Base-by-base conservation (phyloP, 1,284 basidiomycete species). In the Cutaneotrichosporon spelunceum region DNA sequence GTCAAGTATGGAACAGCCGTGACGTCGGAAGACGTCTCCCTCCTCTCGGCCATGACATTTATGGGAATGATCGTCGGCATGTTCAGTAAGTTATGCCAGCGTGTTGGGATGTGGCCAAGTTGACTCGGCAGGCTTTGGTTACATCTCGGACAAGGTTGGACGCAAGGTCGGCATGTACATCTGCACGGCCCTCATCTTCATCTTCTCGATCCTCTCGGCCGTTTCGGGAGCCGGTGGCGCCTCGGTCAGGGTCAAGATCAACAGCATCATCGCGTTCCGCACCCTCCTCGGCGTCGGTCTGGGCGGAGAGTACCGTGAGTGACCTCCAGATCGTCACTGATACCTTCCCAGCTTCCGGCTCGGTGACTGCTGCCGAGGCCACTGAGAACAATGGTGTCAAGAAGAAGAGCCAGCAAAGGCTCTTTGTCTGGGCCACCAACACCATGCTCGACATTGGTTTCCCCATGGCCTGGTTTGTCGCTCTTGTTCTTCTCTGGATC, bases 391-490 rank as follows among this genome's bases (percentile, higher is more conserved):
- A 64, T 3, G 66, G 61, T 14, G 87, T 95, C 70, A 83, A 79
- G 67, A 91, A 89, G 79, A 85, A 85, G 57, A 84, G 87, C 4
- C 93, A 93, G 72, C 89, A 95, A 74, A 81, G 87, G 57, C 91
- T 91, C 84, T 90, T 95, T 70, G 86, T 89, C 21, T 64, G 59
- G 63, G 66, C 70, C 14, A 60, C 73, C 87, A 88, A 91, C 76
- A 81, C 83, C 11, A 93, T 93, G 90, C 93, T 96, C 69, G 92
- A 95, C 74, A 73, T 88, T 60, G 93, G 91, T 49, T 96, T 93
- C 73, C 90, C 93, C 23, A 74, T 93, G 57, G 82, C 90, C 8
- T 64, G 59, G 58, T 92, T 96, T 63, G 89, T 93, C 2, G 89
- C 91, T 11, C 83, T 93, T 21, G 87, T 94, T 27, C 81, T 91